phyloP scores from a whole-genome alignment of 208 protist genomes.

The Trypanosoma mega region DNA sequence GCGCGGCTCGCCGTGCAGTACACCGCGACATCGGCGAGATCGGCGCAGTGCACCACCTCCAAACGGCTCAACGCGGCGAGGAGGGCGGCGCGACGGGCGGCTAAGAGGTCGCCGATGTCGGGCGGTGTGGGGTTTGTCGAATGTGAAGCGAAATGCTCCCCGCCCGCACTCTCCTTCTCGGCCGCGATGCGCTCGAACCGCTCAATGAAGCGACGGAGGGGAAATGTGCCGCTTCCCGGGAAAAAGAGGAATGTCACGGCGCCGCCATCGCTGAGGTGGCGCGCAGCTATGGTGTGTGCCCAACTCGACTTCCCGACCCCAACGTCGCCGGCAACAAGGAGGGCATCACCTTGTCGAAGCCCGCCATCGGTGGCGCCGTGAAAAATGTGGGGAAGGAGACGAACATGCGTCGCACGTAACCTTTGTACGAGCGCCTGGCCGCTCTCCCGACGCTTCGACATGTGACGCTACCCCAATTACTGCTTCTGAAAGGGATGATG shows the following conservation, averaged over 20 bases:
- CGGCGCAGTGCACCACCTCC: conserved; percentile 49
- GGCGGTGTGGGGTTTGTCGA: background rate
- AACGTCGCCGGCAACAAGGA: conserved; percentile 26
- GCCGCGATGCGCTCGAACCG: conserved; percentile 34
- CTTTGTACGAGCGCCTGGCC: conserved; percentile 45
- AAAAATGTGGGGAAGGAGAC: conserved; percentile 39
- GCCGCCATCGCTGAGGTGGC: conserved; percentile 46
- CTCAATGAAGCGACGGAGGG: conserved; percentile 34
- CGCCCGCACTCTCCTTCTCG: too few species aligned
- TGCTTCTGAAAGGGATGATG: background rate
- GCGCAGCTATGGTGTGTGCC: conserved; percentile 38
- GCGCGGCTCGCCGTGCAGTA: conserved; percentile 20
- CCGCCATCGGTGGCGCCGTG: conserved; percentile 24
- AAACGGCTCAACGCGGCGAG: conserved; percentile 40
- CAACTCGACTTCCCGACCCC: conserved; percentile 31
- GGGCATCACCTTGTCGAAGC: conserved; percentile 27
- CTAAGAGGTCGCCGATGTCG: conserved; percentile 6
- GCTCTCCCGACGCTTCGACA: conserved; percentile 37
- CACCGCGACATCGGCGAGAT: conserved; percentile 26
- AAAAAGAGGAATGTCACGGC: conserved; percentile 44
- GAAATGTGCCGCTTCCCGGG: conserved; percentile 39
- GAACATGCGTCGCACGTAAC: conserved; percentile 43
- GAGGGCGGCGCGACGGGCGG: conserved; percentile 22
- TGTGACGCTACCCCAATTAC: background rate
- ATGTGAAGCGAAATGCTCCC: too few species aligned